phyloP scores from a whole-genome alignment of 768 basidiomycete genomes.

The Rhodotorula paludigena region DNA sequence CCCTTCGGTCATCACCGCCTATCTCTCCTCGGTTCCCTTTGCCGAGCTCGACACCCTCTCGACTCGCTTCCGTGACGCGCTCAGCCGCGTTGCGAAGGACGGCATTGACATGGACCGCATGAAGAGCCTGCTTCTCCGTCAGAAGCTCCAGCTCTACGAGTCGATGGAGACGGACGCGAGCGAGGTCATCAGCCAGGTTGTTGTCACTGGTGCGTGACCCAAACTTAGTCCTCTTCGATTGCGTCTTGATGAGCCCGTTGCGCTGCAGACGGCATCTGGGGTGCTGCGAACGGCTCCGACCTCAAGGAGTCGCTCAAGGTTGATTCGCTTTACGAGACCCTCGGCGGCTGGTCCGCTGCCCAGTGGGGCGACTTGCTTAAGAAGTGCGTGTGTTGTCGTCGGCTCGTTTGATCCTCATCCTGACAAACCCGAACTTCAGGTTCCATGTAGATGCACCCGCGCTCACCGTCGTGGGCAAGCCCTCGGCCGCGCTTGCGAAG shows the following conservation, averaged over 20 bases:
- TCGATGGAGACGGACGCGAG: constrained; percentile 76
- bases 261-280: constrained; percentile 68
- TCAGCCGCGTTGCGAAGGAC: constrained; percentile 63
- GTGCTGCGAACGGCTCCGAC: constrained; percentile 72
- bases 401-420: background rate
- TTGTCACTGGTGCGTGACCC: constrained; percentile 55
- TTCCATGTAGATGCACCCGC: constrained; percentile 70
- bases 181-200: constrained; percentile 66
- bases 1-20: constrained; percentile 66
- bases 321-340: constrained; percentile 61
- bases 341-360: constrained; percentile 66
- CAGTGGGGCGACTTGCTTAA: constrained; percentile 74
- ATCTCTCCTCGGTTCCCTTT: constrained; percentile 75
- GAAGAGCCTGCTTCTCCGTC: constrained; percentile 74
- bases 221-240: background rate
- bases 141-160: constrained; percentile 76
- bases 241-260: background rate
- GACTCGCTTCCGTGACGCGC: constrained; percentile 61
- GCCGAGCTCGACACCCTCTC: constrained; percentile 72
- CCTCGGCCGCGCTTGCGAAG: constrained; percentile 75
- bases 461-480: constrained; percentile 76
- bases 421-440: constrained; percentile 50
- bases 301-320: constrained; percentile 70
- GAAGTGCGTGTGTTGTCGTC: constrained; percentile 53
- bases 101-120: constrained; percentile 89